Evolutionary conservation across 345 rosid species (phyloP), one percentile per base, ranked within the genome.

Genomic region (Corchorus olitorius): DNA sequence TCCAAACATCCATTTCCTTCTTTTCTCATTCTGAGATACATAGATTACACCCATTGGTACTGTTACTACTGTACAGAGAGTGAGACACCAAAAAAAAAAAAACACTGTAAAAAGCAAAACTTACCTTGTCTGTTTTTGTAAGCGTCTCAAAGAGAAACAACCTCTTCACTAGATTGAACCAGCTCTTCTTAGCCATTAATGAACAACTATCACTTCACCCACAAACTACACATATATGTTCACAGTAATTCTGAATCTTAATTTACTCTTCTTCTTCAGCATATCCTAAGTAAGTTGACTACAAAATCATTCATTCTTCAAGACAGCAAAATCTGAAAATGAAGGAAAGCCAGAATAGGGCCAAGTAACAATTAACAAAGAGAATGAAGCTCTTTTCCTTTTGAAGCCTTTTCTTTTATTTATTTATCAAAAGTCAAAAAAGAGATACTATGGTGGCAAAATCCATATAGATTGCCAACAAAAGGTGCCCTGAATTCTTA

Each of bases 1-100:
- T 81, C 91, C 94, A 76, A 90, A 87, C 34, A 89, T 45, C 97
- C 97, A 93, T 88, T 66, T 89, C 77, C 89, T 88, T 82, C 88
- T 84, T 78, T 84, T 87, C 62, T 88, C 92, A 85, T 91, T 85
- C 89, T 88, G 81, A 50, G 55, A 6, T 72, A 54, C 2, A 73
- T 11, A 27, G 46, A 78, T 41, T 59, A 20, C 58, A 70, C 5
- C 15, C 50, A 56, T 22, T 65, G 27, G 27, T 27, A 27, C 1
- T 27, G 27, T 27, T 27, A 1, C 1, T 27, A 27, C 27, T 27
- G 27, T 27, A 27, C 39, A 58, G 64, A 59, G 16, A 73, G 76
- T 65, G 37, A 20, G 11, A 35, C 6, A 73, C 35, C 35, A 43
- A 65, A 27, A 2, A 54, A 27, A 2, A 54, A 15, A 50, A 79